Base-by-base conservation (phyloP, 2,329 filamentous ascomycete species). In the Trichoderma pleuroti region DNA sequence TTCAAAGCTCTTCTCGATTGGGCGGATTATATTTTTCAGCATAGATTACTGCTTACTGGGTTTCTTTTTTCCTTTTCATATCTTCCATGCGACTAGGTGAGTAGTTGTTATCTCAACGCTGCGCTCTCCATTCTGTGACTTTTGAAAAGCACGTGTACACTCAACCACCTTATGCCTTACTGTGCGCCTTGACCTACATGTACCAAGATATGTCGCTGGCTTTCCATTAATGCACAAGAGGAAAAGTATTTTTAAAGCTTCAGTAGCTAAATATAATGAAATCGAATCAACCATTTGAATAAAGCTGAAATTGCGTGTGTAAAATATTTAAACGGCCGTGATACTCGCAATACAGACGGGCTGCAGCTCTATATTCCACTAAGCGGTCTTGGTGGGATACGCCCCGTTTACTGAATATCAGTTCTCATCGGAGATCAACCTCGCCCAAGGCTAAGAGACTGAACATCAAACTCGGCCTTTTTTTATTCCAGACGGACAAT, bases 391-490 rank as follows among this genome's bases (percentile, higher is more conserved):
- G 28, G 24, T 24, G 26, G 34, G 61, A 60, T 52, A 59, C 32
- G 54, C 61, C 67, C 59, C 67, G 67, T 56, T 70, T 63, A 28
- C 8, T 56, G 24, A 63, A 69, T 69, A 57, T 1, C 21, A 10
- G 42, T 42, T 21, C 28, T 28, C 16, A 49, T 56, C 32, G 52
- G 12, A 60, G 21, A 11, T 32, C 18, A 52, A 21, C 59, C 52
- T 42, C n/a, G 9, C 18, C 0, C n/a, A 11, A 57, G 2, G 49
- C 11, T 39, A 12, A 21, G 8, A 26, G n/a, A 39, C 7, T 1
- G 11, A 18, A 28, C 34, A 16, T 10, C 49, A 42, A 21, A 12
- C 16, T 42, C 8, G 1, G 18, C n/a, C 11, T 9, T 9, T n/a
- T n/a, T 66, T 36, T 11, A 8, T 14, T 32, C 26, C n/a, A 26